Evolutionary conservation across 805 yeast species (phyloP), one percentile per base, ranked within the genome.

Genomic region (Candida ipomoeae): DNA sequence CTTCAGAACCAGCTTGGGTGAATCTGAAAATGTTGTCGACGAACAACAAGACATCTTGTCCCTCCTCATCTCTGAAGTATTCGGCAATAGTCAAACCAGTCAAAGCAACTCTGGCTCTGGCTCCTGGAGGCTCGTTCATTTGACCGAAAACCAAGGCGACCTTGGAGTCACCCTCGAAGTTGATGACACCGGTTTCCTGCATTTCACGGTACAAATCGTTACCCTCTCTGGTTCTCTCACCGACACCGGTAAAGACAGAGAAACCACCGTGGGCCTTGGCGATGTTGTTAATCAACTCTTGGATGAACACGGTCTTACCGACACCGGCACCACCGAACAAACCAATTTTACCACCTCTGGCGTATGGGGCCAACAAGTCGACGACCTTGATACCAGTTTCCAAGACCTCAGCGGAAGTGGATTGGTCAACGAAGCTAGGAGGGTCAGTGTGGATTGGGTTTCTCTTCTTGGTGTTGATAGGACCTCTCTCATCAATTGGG

Each of bases 281-380:
- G 72, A 92, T 94, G 85, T 92, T 92, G 91, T 94, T 92, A 78
- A 92, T 92, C 82, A 92, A 85, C 82, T 92, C 99, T 84, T 92
- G 99, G 80, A 92, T 92, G 81, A 92, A 92, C 60, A 92, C 99
- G 78, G 99, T 92, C 81, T 92, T 92, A 81, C 99, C 99, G 88
- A 92, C 99, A 92, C 99, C 99, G 78, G 99, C 99, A 92, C 99
- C 99, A 83, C 99, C 99, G 87, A 92, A 92, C 73, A 92, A 85
- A 86, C 99, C 99, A 89, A 92, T 92, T 86, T 92, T 92, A 89
- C 99, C 99, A 89, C 99, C 99, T 89, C 97, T 90, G 74, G 99
- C 98, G 83, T 92, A 92, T 66, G 99, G 99, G 66, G 99, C 99
- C 64, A 92, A 84, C 73, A 92, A 83, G 76, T 92, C 99, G 80